phyloP scores from a whole-genome alignment of 2,329 filamentous ascomycete genomes.

The Colletotrichum higginsianum region DNA sequence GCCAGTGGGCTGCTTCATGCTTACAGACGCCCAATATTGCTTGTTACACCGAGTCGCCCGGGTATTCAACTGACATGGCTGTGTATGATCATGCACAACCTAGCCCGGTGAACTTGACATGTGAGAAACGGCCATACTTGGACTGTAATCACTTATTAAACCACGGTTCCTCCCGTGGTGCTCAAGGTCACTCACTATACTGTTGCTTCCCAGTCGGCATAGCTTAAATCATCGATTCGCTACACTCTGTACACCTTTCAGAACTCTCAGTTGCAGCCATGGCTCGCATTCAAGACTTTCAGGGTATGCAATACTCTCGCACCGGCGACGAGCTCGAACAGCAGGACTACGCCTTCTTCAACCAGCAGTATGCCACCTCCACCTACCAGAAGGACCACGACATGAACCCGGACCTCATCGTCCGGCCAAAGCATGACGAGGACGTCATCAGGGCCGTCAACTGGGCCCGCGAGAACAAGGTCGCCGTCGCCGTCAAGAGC shows the following conservation, averaged over 20 bases:
- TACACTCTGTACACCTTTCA: background rate
- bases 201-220: background rate
- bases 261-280: background rate
- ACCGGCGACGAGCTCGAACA: slow-evolving; percentile 24
- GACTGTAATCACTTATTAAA: background rate
- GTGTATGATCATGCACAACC: too few species aligned
- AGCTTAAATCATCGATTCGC: background rate
- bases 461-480: slow-evolving; percentile 57
- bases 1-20: background rate
- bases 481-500: slow-evolving; percentile 61
- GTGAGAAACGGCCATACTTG: background rate
- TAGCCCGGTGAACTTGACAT: background rate
- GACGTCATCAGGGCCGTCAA: slow-evolving; percentile 59
- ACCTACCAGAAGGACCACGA: slow-evolving; percentile 58
- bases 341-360: slow-evolving; percentile 32
- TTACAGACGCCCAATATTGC: background rate
- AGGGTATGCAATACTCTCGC: slow-evolving; percentile 35
- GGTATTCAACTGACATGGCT: background rate
- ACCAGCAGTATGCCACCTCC: slow-evolving; percentile 61
- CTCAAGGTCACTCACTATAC: background rate
- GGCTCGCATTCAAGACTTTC: slow-evolving; percentile 29
- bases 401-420: slow-evolving; percentile 61
- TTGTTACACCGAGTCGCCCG: background rate
- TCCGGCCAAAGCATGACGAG: slow-evolving; percentile 58
- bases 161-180: too few species aligned